These are phyloP conservation scores for Nothophoma quercina DNA, from an alignment of 2,329 filamentous ascomycete species.

Conservation along the genomic window DNA sequence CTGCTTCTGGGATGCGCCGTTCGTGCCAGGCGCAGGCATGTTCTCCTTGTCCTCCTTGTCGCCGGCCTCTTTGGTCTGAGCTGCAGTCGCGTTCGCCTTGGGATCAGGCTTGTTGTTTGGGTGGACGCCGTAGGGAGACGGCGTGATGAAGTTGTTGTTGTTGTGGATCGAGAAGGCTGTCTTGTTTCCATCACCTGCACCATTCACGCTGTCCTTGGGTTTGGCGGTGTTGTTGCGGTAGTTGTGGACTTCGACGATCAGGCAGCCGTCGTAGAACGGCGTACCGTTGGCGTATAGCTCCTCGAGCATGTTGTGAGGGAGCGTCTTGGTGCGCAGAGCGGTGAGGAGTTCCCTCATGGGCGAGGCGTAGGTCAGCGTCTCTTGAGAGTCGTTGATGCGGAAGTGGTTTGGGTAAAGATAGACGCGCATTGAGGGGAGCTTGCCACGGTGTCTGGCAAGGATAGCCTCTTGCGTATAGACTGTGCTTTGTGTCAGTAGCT, in stretches of 20 bases:
- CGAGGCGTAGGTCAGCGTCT: constrained; percentile 89
- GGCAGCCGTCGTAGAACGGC: constrained; percentile 86
- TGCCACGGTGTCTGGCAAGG: constrained; percentile 77
- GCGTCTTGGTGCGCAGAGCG: constrained; percentile 75
- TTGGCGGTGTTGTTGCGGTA: constrained; percentile 74
- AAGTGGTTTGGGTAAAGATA: constrained; percentile 88
- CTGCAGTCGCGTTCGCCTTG: constrained; percentile 34
- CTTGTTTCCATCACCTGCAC: constrained; percentile 64
- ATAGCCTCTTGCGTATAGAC: constrained; percentile 80
- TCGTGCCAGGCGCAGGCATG: constrained; percentile 61
- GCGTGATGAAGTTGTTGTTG: constrained; percentile 87
- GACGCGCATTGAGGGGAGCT: constrained; percentile 81
- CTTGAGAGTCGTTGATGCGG: constrained; percentile 84
- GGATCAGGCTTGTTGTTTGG: constrained; percentile 50
- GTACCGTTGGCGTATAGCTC: constrained; percentile 76
- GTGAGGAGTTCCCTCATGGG: constrained; percentile 85
- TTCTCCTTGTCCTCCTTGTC: constrained; percentile 63
- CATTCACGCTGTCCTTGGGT: constrained; percentile 56
- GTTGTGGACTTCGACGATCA: constrained; percentile 94
- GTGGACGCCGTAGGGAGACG: constrained; percentile 83
- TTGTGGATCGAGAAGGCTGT: constrained; percentile 89
- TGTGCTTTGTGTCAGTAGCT: constrained; percentile 46
- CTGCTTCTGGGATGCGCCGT: constrained; percentile 55
- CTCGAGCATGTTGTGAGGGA: constrained; percentile 88
- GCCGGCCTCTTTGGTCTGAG: constrained; percentile 30